Base-by-base conservation (phyloP, 768 basidiomycete genomes). In the Mycena kentingensis region DNA sequence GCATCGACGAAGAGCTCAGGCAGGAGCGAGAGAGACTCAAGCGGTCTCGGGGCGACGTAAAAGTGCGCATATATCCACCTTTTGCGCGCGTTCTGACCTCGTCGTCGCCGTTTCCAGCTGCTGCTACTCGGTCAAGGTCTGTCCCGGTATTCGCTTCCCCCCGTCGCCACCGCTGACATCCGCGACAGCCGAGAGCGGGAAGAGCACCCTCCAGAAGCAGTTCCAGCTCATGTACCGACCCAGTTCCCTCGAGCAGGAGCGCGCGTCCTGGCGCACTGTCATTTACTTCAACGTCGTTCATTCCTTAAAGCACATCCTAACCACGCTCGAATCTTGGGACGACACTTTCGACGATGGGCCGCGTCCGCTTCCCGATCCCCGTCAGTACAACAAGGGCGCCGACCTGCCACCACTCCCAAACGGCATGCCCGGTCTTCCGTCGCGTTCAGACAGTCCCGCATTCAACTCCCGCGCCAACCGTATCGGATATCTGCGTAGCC, bases 161-260 rank as follows among this genome's bases (percentile, higher is more conserved):
- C 38, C 2, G 18, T 31, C 29, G 12, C 15, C n/a, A 10, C 37
- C 26, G 39, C 25, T 7, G 22, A 27, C 16, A 3, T 27, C 18
- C 32, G 25, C 21, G 27, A 19, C 39, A 62, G 87, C 87, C 32
- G 87, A 89, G 73, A 88, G 84, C 41, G 87, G 86, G 60, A 88
- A 89, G 65, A 84, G 84, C 27, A 88, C 86, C 3, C 77, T 89
- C 41, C 85, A 87, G 68, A 88, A 88, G 65, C 87, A 87, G 63
- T 88, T 87, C 60, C 87, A 89, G 66, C 80, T 90, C 60, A 87
- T 90, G 82, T 90, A 90, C 68, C 83, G 79, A 52, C 89, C 87
- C 8, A 79, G 77, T 54, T 82, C 84, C 35, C 71, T 88, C 35
- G 85, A 88, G 52, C 76, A 77, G 53, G 87, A 89, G 61, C 83